Conservation (phyloP, 768 basidiomycete species). For the Termitomyces titanicus region DNA sequence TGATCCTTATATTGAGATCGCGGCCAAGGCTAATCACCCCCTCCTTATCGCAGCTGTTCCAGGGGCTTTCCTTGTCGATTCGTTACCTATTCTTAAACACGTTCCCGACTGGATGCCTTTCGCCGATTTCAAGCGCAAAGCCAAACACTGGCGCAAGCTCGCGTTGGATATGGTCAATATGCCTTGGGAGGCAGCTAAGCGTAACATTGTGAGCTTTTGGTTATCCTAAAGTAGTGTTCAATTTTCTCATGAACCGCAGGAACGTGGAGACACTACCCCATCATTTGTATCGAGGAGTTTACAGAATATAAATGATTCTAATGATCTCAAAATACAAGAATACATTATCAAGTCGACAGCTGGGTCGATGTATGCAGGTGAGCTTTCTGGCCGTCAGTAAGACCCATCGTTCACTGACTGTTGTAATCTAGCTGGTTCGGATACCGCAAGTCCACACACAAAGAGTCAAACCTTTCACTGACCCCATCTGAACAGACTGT, state of each 20-base stretch:
- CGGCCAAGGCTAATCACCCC: constrained; percentile 25
- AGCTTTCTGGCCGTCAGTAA: neutral
- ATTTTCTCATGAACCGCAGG: constrained; percentile 2
- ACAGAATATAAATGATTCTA: constrained; percentile 12
- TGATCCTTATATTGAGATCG: constrained; percentile 31
- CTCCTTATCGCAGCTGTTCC: constrained; percentile 23
- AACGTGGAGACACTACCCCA: constrained; percentile 15
- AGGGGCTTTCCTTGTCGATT: constrained; percentile 31
- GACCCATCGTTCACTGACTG: no score
- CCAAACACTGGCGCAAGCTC: constrained; percentile 20
- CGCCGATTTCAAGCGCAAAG: constrained; percentile 30
- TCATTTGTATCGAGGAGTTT: constrained; percentile 19
- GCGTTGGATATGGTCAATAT: constrained; percentile 16
- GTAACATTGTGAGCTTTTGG: constrained; percentile 12
- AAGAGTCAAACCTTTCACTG: neutral
- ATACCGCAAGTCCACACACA: constrained; percentile 19
- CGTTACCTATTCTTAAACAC: constrained; percentile 25
- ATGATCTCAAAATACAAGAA: constrained; percentile 14
- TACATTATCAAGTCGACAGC: constrained; percentile 18
- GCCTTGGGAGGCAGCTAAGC: constrained; percentile 18
- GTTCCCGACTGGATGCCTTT: constrained; percentile 34
- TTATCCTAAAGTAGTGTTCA: neutral
- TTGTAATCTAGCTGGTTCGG: constrained; percentile 21
- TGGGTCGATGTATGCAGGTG: constrained; percentile 23
- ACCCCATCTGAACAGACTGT: constrained; percentile 17